These are phyloP conservation scores for Bipolaris victoriae DNA, from an alignment of 2,329 filamentous ascomycete species.

Conservation along the genomic window DNA sequence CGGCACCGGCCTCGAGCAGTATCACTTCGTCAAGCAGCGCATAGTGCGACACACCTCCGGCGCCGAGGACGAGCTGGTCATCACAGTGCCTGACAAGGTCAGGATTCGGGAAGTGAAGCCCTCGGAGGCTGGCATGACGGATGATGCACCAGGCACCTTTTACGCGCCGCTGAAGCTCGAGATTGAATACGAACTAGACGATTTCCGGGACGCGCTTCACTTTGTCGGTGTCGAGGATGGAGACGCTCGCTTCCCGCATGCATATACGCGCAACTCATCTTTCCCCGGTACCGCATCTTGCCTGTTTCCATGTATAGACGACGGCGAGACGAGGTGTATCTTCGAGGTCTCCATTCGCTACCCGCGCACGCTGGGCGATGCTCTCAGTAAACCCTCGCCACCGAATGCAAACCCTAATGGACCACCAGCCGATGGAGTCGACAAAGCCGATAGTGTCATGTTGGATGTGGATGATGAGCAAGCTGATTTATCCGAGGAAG, in stretches of 20 bases:
- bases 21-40: conserved; percentile 76
- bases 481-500: conserved; percentile 69
- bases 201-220: conserved; percentile 84
- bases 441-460: conserved; percentile 43
- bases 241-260: conserved; percentile 85
- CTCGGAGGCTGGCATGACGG: conserved; percentile 49
- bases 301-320: conserved; percentile 93
- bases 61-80: conserved; percentile 63
- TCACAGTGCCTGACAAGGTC: conserved; percentile 65
- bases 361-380: conserved; percentile 85
- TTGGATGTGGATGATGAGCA: conserved; percentile 47
- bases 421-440: conserved; percentile 25
- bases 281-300: conserved; percentile 81
- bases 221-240: conserved; percentile 85
- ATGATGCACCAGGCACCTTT: conserved; percentile 35
- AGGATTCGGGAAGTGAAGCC: conserved; percentile 67
- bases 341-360: conserved; percentile 91
- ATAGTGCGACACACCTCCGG: conserved; percentile 64
- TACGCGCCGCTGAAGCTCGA: conserved; percentile 68
- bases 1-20: conserved; percentile 70
- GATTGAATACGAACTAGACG: conserved; percentile 78
- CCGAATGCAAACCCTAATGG: conserved; percentile 17
- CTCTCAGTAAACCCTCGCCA: conserved; percentile 52
- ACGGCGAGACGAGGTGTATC: conserved; percentile 76
- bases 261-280: conserved; percentile 82